A percentile compares a stretch with the other conserved stretches of the same genome.
Evolutionary conservation across 202 grass and related monocot genomes (phyloP).

Genomic region (Zoysia matrella): DNA sequence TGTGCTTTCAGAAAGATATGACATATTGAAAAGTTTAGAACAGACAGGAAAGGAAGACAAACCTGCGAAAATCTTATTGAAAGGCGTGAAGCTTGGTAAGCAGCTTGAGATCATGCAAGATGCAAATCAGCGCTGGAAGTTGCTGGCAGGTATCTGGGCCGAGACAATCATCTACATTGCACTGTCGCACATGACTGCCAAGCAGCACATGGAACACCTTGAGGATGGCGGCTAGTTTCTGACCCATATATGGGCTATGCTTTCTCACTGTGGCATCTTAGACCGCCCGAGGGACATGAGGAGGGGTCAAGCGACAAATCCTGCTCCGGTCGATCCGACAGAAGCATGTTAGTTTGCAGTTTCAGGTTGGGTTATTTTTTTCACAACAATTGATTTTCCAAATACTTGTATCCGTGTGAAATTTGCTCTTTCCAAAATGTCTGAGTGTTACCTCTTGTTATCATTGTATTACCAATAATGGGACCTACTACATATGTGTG

Average conservation of each 20-base stretch:
- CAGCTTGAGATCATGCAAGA: background rate
- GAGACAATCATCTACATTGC: background rate
- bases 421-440: no score
- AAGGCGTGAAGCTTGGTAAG: slow-evolving; percentile 9
- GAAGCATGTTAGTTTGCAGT: background rate
- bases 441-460: no score
- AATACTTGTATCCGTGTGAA: no score
- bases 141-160: background rate
- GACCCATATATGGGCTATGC: slow-evolving; percentile 11
- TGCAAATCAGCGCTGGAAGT: background rate
- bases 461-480: no score
- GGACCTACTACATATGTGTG: no score
- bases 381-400: no score
- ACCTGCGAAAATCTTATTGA: background rate
- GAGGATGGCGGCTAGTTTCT: background rate
- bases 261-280: background rate
- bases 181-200: background rate
- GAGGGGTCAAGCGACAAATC: background rate
- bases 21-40: background rate
- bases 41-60: background rate
- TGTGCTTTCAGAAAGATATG: no score
- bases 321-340: background rate
- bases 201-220: slow-evolving; percentile 1
- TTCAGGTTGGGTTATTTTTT: background rate
- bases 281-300: background rate